Evolutionary conservation across 306 rosid genomes (phyloP), one percentile per base, ranked within the genome.

Genomic region (Begonia fuchsioides): DNA sequence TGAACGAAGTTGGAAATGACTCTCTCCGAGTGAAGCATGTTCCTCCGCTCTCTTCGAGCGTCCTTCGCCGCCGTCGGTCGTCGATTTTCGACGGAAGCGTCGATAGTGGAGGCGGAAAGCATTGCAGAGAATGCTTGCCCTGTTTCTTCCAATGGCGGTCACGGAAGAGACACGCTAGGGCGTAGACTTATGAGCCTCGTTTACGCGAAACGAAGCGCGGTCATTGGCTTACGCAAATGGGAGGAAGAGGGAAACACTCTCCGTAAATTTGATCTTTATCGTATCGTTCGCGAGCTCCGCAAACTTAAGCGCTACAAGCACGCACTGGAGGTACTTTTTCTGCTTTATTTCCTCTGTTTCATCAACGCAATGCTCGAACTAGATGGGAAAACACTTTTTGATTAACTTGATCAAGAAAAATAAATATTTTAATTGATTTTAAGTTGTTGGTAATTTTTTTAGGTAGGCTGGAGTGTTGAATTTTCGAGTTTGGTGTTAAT

Each of bases 121-220:
- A 39, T 14, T 1, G 35, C 64, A 52, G 32, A n/a, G 50, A 47
- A 50, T 41, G 55, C n/a, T 47, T 7, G 8, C 11, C 15, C 44
- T 9, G 5, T 51, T 15, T 15, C 14, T 64, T 15, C 48, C 60
- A 15, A 8, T 6, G 9, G 59, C 6, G 17, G 61, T 45, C 63
- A 65, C 17, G 79, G 77, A 14, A 45, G 74, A 64, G 95, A 84
- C 64, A 74, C n/a, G n/a, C n/a, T n/a, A n/a, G n/a, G n/a, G n/a
- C n/a, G n/a, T n/a, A n/a, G n/a, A n/a, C n/a, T n/a, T n/a, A n/a
- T n/a, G n/a, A n/a, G n/a, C n/a, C n/a, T n/a, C n/a, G n/a, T n/a
- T n/a, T n/a, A n/a, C 74, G 56, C 85, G 8, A 90, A 84, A 68
- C 84, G 82, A 50, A 90, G 95, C 70, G 97, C 93, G n/a, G 93